A percentile compares a stretch with the other conserved stretches of the same genome.
Evolutionary conservation across 768 basidiomycete species (phyloP).

Genomic region (Russula emetica): DNA sequence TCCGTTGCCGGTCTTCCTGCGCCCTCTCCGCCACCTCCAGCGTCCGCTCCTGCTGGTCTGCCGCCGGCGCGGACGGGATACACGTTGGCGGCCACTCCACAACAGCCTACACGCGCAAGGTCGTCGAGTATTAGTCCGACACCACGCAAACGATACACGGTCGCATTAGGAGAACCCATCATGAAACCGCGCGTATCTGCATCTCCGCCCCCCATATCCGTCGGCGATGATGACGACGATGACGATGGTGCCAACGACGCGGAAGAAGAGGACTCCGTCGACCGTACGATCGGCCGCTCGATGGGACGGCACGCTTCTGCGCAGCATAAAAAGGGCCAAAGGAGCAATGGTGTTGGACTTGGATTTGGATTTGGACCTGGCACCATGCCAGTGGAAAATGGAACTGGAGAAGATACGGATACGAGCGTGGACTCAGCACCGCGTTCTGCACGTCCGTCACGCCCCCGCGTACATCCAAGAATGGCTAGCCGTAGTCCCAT

Average conservation of each 20-base stretch:
- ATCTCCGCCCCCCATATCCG: constrained; percentile 27
- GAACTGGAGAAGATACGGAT: constrained; percentile 8
- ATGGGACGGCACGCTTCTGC: constrained; percentile 42
- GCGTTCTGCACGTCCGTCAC: not conserved
- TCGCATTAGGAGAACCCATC: constrained; percentile 75
- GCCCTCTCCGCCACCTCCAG: constrained; percentile 22
- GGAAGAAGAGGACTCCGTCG: constrained; percentile 37
- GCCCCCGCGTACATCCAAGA: constrained; percentile 3
- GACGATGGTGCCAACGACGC: constrained; percentile 27
- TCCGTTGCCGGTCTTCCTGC: constrained; percentile 48
- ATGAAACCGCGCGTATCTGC: constrained; percentile 34
- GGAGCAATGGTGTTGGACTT: constrained; percentile 30
- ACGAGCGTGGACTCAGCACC: constrained; percentile 16
- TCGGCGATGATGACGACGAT: constrained; percentile 17
- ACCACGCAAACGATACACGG: constrained; percentile 75
- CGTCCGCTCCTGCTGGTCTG: constrained; percentile 17
- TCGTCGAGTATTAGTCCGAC: constrained; percentile 62
- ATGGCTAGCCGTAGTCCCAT: not conserved
- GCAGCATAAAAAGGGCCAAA: not conserved
- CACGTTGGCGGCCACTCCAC: constrained; percentile 24
- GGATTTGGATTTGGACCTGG: constrained; percentile 15
- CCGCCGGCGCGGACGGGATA: constrained; percentile 6
- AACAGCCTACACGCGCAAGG: constrained; percentile 50
- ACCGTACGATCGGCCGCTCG: constrained; percentile 52
- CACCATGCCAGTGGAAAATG: constrained; percentile 23